Percentiles rank a stretch among this genome's conserved stretches.
Evolutionary conservation across 805 yeast species (phyloP).

Genomic region (Metschnikowia colocasiae): DNA sequence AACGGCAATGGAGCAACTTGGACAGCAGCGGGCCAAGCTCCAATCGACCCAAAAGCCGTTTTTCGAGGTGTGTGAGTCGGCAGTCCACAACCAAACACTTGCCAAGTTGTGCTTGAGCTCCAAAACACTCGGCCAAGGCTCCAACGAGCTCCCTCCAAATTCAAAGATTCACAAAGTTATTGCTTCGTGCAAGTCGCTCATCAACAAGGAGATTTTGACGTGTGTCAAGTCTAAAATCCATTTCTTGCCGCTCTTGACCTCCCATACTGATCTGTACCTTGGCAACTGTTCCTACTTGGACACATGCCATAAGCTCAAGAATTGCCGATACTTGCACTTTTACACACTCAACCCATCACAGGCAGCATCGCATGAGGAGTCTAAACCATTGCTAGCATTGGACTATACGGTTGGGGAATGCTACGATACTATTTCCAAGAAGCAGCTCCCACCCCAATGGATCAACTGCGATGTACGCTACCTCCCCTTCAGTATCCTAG

Average conservation of each 20-base stretch:
- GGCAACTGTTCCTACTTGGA: slow-evolving; percentile 95
- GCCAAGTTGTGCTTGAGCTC: slow-evolving; percentile 19
- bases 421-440: slow-evolving; percentile 32
- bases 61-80: slow-evolving; percentile 47
- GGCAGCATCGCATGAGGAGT: slow-evolving; percentile 2
- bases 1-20: slow-evolving; percentile 39
- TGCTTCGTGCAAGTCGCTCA: slow-evolving; percentile 12
- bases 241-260: slow-evolving; percentile 22
- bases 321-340: slow-evolving; percentile 83
- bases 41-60: slow-evolving; percentile 43
- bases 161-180: slow-evolving; percentile 17
- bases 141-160: slow-evolving; percentile 16
- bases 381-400: slow-evolving; percentile 16
- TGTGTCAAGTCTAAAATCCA: slow-evolving; percentile 25
- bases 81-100: slow-evolving; percentile 26
- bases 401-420: slow-evolving; percentile 52
- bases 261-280: slow-evolving; percentile 61
- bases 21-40: slow-evolving; percentile 36
- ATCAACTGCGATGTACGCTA: slow-evolving; percentile 77
- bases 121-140: slow-evolving; percentile 15
- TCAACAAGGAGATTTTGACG: slow-evolving; percentile 12
- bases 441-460: slow-evolving; percentile 67
- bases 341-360: slow-evolving; percentile 43
- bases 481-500: slow-evolving; percentile 66
- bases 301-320: slow-evolving; percentile 82